phyloP scores from a whole-genome alignment of 2,329 filamentous ascomycete species.

The Cryphonectria japonica region DNA sequence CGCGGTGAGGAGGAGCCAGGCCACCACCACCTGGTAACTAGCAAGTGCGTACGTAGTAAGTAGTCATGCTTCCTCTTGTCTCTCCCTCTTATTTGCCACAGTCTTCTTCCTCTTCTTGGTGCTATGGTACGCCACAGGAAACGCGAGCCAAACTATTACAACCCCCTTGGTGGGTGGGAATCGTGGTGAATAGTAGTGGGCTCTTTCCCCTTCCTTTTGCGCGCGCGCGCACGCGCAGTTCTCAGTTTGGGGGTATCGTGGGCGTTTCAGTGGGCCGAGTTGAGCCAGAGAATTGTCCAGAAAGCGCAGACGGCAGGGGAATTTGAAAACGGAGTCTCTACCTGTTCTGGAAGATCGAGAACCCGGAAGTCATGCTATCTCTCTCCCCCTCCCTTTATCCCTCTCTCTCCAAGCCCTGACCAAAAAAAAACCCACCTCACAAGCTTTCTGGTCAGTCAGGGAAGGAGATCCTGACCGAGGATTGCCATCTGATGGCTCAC shows the following conservation, averaged over 20 bases:
- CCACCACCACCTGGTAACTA: not conserved
- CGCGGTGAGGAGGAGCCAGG: not conserved
- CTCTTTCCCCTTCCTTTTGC: not conserved
- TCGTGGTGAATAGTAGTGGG: no score
- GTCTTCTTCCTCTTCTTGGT: not conserved
- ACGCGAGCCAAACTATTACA: not conserved
- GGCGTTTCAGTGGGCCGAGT: conserved; percentile 1
- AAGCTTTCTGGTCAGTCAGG: not conserved
- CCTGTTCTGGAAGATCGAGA: not conserved
- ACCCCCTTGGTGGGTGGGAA: not conserved
- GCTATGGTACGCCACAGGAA: not conserved
- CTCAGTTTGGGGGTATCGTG: not conserved
- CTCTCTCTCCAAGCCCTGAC: no score
- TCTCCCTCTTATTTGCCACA: not conserved
- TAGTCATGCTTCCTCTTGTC: not conserved
- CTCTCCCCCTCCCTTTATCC: no score
- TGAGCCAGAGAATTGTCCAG: not conserved
- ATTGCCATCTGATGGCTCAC: not conserved
- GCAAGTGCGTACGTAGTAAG: not conserved
- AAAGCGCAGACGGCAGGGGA: no score
- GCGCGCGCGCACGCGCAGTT: not conserved
- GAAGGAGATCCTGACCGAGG: conserved; percentile 13
- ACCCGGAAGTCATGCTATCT: not conserved
- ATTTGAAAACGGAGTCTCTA: not conserved
- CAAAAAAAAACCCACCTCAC: no score